Base-by-base conservation (phyloP, 1,284 basidiomycete species). In the Waitea zeae region DNA sequence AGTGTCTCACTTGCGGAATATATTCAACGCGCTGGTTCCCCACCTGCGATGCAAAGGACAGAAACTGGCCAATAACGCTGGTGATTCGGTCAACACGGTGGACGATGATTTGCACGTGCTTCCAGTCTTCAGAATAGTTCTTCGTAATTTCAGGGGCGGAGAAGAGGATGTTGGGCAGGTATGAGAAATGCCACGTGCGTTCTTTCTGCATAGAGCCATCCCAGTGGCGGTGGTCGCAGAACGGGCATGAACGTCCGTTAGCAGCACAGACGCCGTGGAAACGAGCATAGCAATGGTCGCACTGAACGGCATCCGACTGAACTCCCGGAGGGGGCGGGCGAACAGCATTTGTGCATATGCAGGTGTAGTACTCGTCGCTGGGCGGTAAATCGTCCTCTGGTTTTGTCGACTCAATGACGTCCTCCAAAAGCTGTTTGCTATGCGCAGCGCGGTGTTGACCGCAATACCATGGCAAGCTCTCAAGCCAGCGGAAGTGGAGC, bases 141-240 rank as follows among this genome's bases (percentile, higher is more conserved):
- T 67, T 72, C 9, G 78, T 72, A 38, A 86, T 64, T 27, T 79
- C 74, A 1, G 81, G 77, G 4, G 81, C 82, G 31, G 60, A 63
- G 17, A 65, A 47, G 17, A 82, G 62, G 36, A 81, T 68, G 14
- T 65, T 61, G 2, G 80, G 75, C 20, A 86, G 62, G 51, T 70
- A 80, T 48, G 69, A 77, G 54, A 78, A 84, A 47, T 84, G 79
- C 67, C 72, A 86, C 44, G 61, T 78, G 33, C 82, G 70, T 39
- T 78, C 68, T 50, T 82, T 83, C 49, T 71, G 69, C 37, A 84
- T 73, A 5, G 74, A 65, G 18, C 81, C 81, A 44, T 86, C 81
- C 81, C 81, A 86, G 44, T 86, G 82, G 42, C 82, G 76, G 44
- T 84, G 80, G 42, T 86, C 81, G 44, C 81, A 86, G 59, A 86